Conservation (phyloP, 164 flowering plant genomes). For the Protea cynaroides region DNA sequence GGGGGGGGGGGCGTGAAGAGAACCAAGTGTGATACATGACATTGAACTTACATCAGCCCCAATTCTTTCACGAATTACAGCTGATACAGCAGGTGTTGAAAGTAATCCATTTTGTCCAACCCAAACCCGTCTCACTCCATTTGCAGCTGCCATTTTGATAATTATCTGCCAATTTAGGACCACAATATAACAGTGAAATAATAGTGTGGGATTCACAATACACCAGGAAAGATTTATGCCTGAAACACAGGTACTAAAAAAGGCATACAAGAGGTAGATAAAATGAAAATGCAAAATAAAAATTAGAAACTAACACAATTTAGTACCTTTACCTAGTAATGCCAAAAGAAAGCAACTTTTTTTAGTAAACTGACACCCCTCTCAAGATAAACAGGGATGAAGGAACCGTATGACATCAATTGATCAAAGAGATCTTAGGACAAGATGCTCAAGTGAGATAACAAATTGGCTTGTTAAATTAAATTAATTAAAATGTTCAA, state of each 20-base stretch:
- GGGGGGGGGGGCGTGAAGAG: too few relatives aligned
- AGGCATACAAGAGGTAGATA: neutral
- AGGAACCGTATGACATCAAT: neutral
- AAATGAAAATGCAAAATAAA: neutral
- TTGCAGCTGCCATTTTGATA: constrained; percentile 91
- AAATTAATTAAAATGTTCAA: neutral
- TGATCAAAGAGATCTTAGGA: neutral
- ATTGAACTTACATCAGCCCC: constrained; percentile 64
- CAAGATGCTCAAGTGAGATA: neutral
- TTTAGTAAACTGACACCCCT: too few relatives aligned
- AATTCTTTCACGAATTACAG: constrained; percentile 89
- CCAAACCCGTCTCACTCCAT: constrained; percentile 94
- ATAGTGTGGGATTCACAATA: neutral
- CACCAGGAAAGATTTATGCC: neutral
- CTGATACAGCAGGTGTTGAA: constrained; percentile 98
- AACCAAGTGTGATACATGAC: too few relatives aligned
- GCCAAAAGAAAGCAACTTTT: too few relatives aligned
- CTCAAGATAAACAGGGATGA: neutral
- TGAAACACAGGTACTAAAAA: neutral
- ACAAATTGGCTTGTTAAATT: too few relatives aligned
- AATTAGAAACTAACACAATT: too few relatives aligned
- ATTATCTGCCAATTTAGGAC: constrained; percentile 62
- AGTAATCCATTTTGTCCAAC: constrained; percentile 85
- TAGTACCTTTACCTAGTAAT: too few relatives aligned
- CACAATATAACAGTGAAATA: neutral